Evolutionary conservation across 208 protist genomes (phyloP), one percentile per base, ranked within the genome.

Genomic region (Trypanosoma platydactyli): DNA sequence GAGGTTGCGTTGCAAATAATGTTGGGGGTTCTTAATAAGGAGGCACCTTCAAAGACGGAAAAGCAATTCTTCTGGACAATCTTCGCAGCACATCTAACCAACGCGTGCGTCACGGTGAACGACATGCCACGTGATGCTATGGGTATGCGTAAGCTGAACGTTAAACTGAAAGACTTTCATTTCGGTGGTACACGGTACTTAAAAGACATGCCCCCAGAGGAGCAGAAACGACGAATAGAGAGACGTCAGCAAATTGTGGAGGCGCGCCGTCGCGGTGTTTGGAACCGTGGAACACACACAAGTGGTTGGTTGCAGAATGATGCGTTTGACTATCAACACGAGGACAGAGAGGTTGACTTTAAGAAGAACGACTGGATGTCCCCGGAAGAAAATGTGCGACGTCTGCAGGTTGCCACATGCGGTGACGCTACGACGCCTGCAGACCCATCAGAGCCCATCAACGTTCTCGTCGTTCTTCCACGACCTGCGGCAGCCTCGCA

Each of bases 121-220:
- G 33, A 70, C 33, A 91, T 95, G 81, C 87, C 84, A 11, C 24
- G 20, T 4, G 78, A 83, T 12, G 81, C 86, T 16, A 86, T 97
- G 53, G 79, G 86, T 6, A 71, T 97, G 57, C 71, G 58, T 22
- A 97, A 97, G 58, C 73, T 97, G 1, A 94, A 94, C 52, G 84
- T 97, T 7, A 97, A 97, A 71, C 57, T 97, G 42, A 95, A 94
- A 67, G 92, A 97, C 71, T 97, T 84, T 68, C 78, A 79, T 57
- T 95, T 95, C 84, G 92, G 92, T 25, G 89, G 92, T 24, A 94
- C 92, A 38, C 82, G 92, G 24, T 97, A 97, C 64, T 87, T 91
- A 59, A 95, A 94, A 59, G 84, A 97, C 68, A 91, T 96, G 86
- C 83, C 84, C 1, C 61, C 49, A 5, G 80, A 92, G 42, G 84